Evolutionary conservation across 345 rosid species (phyloP).

Genomic region (Carallia brachiata): DNA sequence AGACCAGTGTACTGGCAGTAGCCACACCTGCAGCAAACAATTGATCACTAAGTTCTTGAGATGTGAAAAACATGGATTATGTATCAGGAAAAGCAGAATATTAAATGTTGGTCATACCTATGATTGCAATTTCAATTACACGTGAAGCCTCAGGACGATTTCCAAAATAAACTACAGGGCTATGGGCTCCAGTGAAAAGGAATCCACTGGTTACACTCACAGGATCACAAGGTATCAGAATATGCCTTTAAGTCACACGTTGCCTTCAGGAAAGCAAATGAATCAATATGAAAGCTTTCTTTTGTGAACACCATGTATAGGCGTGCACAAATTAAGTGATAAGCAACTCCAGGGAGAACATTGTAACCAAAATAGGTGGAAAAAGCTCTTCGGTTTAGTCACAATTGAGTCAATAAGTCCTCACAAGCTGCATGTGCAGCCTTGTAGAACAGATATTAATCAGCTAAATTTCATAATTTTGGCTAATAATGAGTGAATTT

Average conservation of each 20-base stretch:
- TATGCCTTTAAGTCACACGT: neutral
- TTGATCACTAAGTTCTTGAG: slow-evolving; percentile 16
- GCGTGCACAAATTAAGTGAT: neutral
- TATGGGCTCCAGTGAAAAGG: slow-evolving; percentile 68
- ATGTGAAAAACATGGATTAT: slow-evolving; percentile 1
- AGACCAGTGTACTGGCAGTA: slow-evolving; percentile 62
- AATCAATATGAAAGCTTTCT: neutral
- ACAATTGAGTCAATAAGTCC: neutral
- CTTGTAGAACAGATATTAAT: neutral
- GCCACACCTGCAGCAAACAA: slow-evolving; percentile 60
- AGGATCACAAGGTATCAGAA: slow-evolving; percentile 56
- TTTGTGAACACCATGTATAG: neutral
- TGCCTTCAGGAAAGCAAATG: neutral
- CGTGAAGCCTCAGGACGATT: slow-evolving; percentile 93
- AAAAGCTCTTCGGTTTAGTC: neutral
- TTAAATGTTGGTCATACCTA: slow-evolving; percentile 47
- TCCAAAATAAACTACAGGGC: slow-evolving; percentile 85
- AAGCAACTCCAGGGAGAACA: neutral
- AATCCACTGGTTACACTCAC: slow-evolving; percentile 60
- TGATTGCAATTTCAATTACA: slow-evolving; percentile 65
- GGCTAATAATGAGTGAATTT: neutral
- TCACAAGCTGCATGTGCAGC: neutral
- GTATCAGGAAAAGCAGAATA: slow-evolving; percentile 2
- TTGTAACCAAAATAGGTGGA: too few relatives aligned
- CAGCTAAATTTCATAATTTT: neutral